Percentiles rank a stretch among this genome's conserved stretches.
Conservation (phyloP, 768 basidiomycete species). For the Lactarius indigo region DNA sequence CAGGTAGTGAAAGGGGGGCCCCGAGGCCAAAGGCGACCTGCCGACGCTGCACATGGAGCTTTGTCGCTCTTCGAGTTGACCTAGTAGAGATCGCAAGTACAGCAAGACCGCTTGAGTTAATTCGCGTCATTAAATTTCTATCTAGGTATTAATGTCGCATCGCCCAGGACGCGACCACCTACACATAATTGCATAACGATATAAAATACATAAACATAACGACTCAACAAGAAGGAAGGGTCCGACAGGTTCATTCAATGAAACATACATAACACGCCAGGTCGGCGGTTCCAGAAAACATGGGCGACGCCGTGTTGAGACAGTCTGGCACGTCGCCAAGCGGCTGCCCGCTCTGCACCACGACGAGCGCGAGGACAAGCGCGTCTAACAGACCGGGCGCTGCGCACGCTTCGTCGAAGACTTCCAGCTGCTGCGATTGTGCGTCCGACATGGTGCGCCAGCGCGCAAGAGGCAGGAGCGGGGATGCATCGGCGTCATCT, state of each 20-base stretch:
- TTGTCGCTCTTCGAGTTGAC: neutral
- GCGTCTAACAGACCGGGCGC: constrained; percentile 16
- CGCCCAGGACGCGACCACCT: constrained; percentile 11
- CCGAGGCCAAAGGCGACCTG: neutral
- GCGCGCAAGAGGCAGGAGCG: constrained; percentile 15
- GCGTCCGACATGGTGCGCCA: constrained; percentile 11
- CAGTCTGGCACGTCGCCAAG: constrained; percentile 14
- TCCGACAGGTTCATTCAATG: neutral
- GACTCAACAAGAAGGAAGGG: neutral
- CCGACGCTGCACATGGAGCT: neutral
- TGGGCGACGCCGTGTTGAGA: constrained; percentile 10
- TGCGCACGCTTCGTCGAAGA: constrained; percentile 14
- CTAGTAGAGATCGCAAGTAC: neutral
- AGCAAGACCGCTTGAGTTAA: too few species aligned
- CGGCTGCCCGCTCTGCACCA: constrained; percentile 13
- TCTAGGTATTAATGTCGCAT: constrained; percentile 13
- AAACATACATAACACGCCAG: neutral
- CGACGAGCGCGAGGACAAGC: constrained; percentile 17
- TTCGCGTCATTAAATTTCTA: neutral
- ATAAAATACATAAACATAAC: neutral
- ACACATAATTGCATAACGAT: neutral
- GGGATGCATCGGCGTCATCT: neutral
- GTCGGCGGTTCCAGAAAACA: neutral
- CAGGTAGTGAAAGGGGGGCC: too few species aligned
- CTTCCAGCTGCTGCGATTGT: constrained; percentile 9